phyloP scores from a whole-genome alignment of 345 rosid species.

The Bruguiera gymnorhiza region DNA sequence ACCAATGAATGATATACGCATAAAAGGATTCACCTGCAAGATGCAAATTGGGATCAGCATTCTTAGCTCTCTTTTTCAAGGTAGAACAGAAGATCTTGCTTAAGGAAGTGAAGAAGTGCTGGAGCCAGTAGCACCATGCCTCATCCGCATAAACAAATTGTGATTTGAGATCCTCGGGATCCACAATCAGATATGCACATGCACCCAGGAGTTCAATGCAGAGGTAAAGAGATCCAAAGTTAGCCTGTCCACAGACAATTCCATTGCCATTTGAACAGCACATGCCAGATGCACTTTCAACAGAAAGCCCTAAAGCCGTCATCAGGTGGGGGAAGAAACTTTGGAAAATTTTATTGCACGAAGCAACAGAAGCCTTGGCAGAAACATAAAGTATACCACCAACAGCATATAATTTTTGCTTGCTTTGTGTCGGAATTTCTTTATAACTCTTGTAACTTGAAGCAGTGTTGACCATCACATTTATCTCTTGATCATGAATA shows the following conservation, averaged over 20 bases:
- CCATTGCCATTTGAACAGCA: constrained; percentile 24
- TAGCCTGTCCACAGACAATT: constrained; percentile 32
- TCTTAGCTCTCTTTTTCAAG: constrained; percentile 25
- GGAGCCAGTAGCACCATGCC: constrained; percentile 48
- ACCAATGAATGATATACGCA: neutral
- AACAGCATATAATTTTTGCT: constrained; percentile 50
- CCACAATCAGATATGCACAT: constrained; percentile 51
- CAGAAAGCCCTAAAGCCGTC: constrained; percentile 47
- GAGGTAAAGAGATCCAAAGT: constrained; percentile 67
- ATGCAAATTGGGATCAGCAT: constrained; percentile 38
- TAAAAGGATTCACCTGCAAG: constrained; percentile 59
- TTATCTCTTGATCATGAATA: constrained; percentile 56
- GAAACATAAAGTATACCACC: constrained; percentile 64
- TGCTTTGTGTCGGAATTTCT: constrained; percentile 49
- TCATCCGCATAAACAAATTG: constrained; percentile 31
- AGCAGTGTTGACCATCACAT: constrained; percentile 44
- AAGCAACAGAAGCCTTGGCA: constrained; percentile 54
- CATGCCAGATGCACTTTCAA: constrained; percentile 29
- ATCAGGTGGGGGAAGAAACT: constrained; percentile 52
- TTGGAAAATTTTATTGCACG: constrained; percentile 61
- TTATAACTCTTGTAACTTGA: constrained; percentile 39
- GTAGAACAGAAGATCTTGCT: constrained; percentile 43
- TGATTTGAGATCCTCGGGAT: constrained; percentile 24
- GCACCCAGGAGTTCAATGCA: constrained; percentile 66
- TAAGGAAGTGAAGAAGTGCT: constrained; percentile 45